Conservation (phyloP, 179 eudicot species). For the Amaranthus tricolor region DNA sequence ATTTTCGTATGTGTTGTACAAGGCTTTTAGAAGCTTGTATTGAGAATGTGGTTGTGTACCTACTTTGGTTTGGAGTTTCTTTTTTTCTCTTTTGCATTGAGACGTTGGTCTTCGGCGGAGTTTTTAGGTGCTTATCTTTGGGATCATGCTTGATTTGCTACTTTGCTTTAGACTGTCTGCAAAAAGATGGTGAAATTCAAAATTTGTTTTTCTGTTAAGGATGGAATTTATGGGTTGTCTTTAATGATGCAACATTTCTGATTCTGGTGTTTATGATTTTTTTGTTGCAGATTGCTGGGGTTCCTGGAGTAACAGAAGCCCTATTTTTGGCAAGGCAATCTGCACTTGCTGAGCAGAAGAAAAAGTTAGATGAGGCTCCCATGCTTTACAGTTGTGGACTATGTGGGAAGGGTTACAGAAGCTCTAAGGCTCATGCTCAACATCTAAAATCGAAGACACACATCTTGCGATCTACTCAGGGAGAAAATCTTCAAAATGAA, state of each 20-base stretch:
- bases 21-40: not conserved
- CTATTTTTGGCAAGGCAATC: slow-evolving; percentile 75
- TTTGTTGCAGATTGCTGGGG: slow-evolving; percentile 73
- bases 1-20: not conserved
- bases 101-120: not conserved
- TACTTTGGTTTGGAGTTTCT: not conserved
- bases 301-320: slow-evolving; percentile 90
- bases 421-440: slow-evolving; percentile 91
- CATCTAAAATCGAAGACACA: slow-evolving; percentile 81
- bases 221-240: not conserved
- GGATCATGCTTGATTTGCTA: not conserved
- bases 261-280: not conserved
- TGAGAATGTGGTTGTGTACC: not conserved
- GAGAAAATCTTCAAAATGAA: slow-evolving; percentile 34
- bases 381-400: slow-evolving; percentile 84
- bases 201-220: not conserved
- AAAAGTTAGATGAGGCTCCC: slow-evolving; percentile 57
- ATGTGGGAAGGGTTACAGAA: slow-evolving; percentile 87
- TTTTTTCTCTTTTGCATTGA: not conserved
- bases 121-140: not conserved
- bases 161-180: not conserved
- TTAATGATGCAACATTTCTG: not conserved
- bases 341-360: slow-evolving; percentile 74
- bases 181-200: not conserved
- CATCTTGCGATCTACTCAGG: slow-evolving; percentile 57